Conservation (phyloP, 306 rosid species). For the Rosa persica region DNA sequence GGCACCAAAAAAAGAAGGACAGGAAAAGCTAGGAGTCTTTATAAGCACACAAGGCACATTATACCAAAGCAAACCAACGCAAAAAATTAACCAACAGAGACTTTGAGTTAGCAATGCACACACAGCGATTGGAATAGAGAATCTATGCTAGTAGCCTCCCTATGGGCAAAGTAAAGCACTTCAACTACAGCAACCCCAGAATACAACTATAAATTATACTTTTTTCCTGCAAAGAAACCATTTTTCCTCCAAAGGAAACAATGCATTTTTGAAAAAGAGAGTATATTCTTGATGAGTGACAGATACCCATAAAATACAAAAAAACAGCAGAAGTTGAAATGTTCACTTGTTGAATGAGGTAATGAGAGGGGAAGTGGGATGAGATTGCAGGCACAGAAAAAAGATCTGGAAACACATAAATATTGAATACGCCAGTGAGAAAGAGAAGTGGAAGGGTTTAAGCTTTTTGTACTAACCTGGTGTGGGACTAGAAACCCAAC, state of each 20-base stretch:
- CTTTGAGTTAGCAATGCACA: conserved; percentile 43
- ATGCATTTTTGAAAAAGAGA: conserved; percentile 7
- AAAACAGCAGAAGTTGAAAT: conserved; percentile 29
- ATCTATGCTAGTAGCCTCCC: conserved; percentile 55
- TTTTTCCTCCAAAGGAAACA: conserved; percentile 18
- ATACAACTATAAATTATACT: conserved; percentile 29
- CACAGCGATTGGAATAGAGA: conserved; percentile 39
- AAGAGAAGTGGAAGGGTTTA: conserved; percentile 41
- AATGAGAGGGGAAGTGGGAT: conserved; percentile 24
- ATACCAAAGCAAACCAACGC: conserved; percentile 38
- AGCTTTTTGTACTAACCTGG: conserved; percentile 53
- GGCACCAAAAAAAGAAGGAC: conserved; percentile 52
- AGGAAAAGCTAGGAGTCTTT: conserved; percentile 46
- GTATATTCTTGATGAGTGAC: conserved; percentile 15
- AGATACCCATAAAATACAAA: conserved; percentile 34
- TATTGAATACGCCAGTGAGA: conserved; percentile 34
- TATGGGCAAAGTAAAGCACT: conserved; percentile 57
- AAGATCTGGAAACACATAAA: conserved; percentile 2
- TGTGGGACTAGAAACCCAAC: conserved; percentile 50
- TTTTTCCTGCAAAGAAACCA: no score
- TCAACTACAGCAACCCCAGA: conserved; percentile 47
- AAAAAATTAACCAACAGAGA: conserved; percentile 47
- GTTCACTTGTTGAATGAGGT: conserved; percentile 26
- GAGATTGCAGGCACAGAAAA: conserved; percentile 24
- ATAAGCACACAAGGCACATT: conserved; percentile 50